phyloP scores from a whole-genome alignment of 106 monocot genomes.

The Platanthera guangdongensis region DNA sequence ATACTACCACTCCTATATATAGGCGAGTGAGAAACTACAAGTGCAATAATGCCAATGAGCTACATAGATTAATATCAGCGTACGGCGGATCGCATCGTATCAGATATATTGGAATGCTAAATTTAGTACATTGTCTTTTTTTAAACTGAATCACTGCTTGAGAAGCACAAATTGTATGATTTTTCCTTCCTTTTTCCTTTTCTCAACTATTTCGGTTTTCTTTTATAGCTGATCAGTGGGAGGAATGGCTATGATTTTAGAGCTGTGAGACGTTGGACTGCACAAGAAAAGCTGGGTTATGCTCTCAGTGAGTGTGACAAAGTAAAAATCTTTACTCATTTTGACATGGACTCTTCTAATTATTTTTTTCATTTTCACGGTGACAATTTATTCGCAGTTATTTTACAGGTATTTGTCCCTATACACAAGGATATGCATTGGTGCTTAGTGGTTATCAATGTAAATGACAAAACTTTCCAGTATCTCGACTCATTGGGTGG shows the following conservation, averaged over 20 bases:
- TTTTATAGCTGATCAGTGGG: conserved; percentile 5
- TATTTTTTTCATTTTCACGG: background rate
- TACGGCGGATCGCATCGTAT: too few species aligned
- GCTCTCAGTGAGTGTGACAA: conserved; percentile 5
- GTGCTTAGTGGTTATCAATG: conserved; percentile 58
- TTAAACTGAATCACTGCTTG: background rate
- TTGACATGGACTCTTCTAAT: background rate
- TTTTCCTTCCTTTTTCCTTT: background rate
- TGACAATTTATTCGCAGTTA: background rate
- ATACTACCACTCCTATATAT: too few species aligned
- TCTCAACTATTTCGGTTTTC: background rate
- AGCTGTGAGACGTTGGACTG: conserved; percentile 1
- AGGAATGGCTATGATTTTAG: background rate
- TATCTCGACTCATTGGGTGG: conserved; percentile 87
- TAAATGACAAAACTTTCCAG: conserved; percentile 50
- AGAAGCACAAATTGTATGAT: background rate
- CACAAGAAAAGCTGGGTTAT: conserved; percentile 1
- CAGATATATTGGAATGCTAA: background rate
- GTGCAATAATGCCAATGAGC: too few species aligned
- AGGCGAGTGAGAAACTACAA: too few species aligned
- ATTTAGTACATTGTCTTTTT: background rate
- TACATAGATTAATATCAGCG: too few species aligned
- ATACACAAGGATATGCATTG: conserved; percentile 70
- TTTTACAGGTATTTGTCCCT: conserved; percentile 61
- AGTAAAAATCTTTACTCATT: background rate